Percentiles rank a stretch among this genome's conserved stretches.
Conservation (phyloP, 2,329 filamentous ascomycete species). For the Myriosclerotinia curreyana region DNA sequence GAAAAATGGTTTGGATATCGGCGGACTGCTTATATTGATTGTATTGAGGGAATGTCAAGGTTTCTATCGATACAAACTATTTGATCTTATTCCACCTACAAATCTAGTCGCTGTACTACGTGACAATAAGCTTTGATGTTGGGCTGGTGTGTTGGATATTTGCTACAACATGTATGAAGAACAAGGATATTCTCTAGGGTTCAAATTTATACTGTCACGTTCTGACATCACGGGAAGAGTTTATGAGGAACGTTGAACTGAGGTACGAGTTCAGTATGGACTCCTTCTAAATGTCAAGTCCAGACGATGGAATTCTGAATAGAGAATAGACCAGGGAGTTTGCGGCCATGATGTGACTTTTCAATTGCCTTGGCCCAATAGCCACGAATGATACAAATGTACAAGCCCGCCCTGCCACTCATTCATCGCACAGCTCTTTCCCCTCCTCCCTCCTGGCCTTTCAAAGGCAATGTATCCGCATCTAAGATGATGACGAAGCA, state of each 20-base stretch:
- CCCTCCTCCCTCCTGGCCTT: slow-evolving; percentile 17
- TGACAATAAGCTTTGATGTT: not conserved
- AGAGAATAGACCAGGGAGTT: not conserved
- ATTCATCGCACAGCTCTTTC: slow-evolving; percentile 15
- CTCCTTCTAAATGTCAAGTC: not conserved
- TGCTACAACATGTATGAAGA: slow-evolving; percentile 4
- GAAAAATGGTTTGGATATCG: not conserved
- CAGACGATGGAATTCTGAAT: not conserved
- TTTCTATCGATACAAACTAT: not conserved
- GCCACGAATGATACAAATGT: slow-evolving; percentile 36
- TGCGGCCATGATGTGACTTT: slow-evolving; percentile 15
- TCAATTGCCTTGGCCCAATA: slow-evolving; percentile 26
- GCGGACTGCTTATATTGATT: not conserved
- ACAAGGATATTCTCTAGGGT: not conserved
- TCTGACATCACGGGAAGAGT: not conserved
- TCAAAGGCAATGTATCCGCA: slow-evolving; percentile 13
- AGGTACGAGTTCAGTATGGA: not conserved
- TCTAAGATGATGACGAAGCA: slow-evolving; percentile 31
- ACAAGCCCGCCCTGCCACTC: slow-evolving; percentile 28
- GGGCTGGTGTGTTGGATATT: not conserved
- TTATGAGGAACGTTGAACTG: not conserved
- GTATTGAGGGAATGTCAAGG: not conserved
- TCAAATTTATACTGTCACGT: not conserved
- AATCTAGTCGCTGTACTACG: slow-evolving; percentile 1
- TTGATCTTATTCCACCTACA: not conserved